Percentiles rank a stretch among this genome's conserved stretches.
Evolutionary conservation across 139 green algal genomes (phyloP).

Genomic region (Trebouxia sp.): DNA sequence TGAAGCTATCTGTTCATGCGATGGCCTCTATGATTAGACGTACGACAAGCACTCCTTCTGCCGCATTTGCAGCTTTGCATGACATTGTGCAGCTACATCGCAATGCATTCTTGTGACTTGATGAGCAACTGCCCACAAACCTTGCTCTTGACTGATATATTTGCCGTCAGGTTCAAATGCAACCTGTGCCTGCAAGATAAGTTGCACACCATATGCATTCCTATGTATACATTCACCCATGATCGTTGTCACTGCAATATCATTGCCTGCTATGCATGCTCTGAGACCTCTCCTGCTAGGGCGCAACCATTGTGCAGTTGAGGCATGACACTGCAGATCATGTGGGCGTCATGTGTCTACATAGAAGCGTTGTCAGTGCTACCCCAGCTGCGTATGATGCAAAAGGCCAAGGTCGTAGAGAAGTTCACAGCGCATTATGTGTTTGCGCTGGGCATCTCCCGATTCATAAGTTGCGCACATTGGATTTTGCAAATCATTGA

Average conservation of each 20-base stretch:
- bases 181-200: background rate
- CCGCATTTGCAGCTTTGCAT: too few species aligned
- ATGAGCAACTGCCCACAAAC: too few species aligned
- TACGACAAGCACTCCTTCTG: too few species aligned
- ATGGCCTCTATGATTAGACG: too few species aligned
- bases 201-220: background rate
- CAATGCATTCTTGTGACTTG: too few species aligned
- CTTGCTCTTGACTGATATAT: too few species aligned
- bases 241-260: background rate
- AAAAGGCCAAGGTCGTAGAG: slow-evolving; percentile 96
- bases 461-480: slow-evolving; percentile 97
- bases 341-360: slow-evolving; percentile 99
- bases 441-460: slow-evolving; percentile 92
- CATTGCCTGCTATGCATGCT: background rate
- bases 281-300: background rate
- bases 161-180: background rate
- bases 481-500: slow-evolving; percentile 98
- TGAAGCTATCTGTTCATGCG: too few species aligned
- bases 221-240: background rate
- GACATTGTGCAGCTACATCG: too few species aligned
- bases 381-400: slow-evolving; percentile 98
- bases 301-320: background rate
- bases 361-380: slow-evolving; percentile 94
- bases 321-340: slow-evolving; percentile 44
- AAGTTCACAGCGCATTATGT: slow-evolving; percentile 99